phyloP scores from a whole-genome alignment of 345 rosid genomes.

The Linum trigynum region DNA sequence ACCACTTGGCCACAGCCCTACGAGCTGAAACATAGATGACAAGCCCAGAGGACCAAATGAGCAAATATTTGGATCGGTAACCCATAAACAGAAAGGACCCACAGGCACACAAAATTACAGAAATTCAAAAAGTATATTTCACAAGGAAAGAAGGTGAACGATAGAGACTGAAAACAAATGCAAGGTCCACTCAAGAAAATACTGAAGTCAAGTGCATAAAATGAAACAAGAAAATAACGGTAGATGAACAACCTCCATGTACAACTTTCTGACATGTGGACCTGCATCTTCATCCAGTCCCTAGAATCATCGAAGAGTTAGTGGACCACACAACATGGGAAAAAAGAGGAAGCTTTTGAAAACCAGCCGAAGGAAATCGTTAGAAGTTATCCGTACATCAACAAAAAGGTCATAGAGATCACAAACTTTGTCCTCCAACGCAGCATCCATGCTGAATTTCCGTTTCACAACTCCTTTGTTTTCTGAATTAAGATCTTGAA shows the following conservation, averaged over 20 bases:
- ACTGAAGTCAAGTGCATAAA: not conserved
- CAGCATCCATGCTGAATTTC: constrained; percentile 57
- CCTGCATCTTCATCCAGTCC: constrained; percentile 87
- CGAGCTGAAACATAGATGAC: constrained; percentile 48
- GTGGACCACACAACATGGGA: constrained; percentile 13
- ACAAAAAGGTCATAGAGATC: constrained; percentile 88
- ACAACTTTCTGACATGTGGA: constrained; percentile 78
- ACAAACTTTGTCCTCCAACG: constrained; percentile 78
- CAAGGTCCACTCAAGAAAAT: constrained; percentile 3
- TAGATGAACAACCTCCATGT: constrained; percentile 50
- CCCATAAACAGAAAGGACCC: not conserved
- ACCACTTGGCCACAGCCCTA: constrained; percentile 75
- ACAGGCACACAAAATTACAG: not conserved
- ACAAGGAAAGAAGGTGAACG: not conserved
- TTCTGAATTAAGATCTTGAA: constrained; percentile 46
- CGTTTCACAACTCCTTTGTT: constrained; percentile 42
- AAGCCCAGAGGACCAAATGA: constrained; percentile 15
- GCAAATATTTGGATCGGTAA: constrained; percentile 3
- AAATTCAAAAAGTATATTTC: not conserved
- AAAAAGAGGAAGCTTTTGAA: constrained; percentile 2
- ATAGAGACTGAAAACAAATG: not conserved
- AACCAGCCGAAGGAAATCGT: constrained; percentile 7
- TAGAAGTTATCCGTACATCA: constrained; percentile 43
- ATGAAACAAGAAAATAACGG: not conserved
- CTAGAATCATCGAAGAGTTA: constrained; percentile 27